Conservation (phyloP, 306 rosid species). For the Citrullus colocynthis region DNA sequence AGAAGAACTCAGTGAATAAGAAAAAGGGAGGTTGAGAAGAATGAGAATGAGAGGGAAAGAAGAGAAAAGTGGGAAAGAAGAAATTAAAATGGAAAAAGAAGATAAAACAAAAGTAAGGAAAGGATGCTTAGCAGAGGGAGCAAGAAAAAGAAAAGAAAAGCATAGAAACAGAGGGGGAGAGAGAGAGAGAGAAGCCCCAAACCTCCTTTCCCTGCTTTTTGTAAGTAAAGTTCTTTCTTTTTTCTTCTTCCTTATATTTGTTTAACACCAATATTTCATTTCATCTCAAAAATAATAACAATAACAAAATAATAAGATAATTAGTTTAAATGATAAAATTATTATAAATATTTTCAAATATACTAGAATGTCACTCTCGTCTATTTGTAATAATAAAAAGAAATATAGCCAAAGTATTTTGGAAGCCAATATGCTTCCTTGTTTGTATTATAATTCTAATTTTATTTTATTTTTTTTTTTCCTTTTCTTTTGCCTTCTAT, state of each 20-base stretch:
- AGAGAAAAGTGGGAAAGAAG: slow-evolving; percentile 11
- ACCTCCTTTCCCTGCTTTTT: slow-evolving; percentile 45
- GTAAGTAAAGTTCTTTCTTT: slow-evolving; percentile 9
- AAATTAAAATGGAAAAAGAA: slow-evolving; percentile 14
- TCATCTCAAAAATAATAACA: no score
- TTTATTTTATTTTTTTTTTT: not conserved
- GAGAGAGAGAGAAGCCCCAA: slow-evolving; percentile 16
- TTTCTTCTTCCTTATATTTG: not conserved
- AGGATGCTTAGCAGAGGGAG: slow-evolving; percentile 74
- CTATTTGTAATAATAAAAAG: no score
- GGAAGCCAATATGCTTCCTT: not conserved
- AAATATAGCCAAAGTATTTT: no score
- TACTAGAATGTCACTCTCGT: no score
- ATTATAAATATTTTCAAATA: no score
- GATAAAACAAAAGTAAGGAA: slow-evolving; percentile 33
- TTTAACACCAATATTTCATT: no score
- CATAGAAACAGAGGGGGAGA: not conserved
- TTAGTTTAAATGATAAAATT: no score
- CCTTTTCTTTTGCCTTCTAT: slow-evolving; percentile 2
- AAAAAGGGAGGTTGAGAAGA: slow-evolving; percentile 15
- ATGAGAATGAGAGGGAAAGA: slow-evolving; percentile 10
- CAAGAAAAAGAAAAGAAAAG: slow-evolving; percentile 55
- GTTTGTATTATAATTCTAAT: no score
- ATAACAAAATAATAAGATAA: no score
- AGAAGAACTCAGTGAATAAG: not conserved